A percentile compares a stretch with the other conserved stretches of the same genome.
Conservation (phyloP, 148 eudicot species). For the Fagopyrum tataricum region DNA sequence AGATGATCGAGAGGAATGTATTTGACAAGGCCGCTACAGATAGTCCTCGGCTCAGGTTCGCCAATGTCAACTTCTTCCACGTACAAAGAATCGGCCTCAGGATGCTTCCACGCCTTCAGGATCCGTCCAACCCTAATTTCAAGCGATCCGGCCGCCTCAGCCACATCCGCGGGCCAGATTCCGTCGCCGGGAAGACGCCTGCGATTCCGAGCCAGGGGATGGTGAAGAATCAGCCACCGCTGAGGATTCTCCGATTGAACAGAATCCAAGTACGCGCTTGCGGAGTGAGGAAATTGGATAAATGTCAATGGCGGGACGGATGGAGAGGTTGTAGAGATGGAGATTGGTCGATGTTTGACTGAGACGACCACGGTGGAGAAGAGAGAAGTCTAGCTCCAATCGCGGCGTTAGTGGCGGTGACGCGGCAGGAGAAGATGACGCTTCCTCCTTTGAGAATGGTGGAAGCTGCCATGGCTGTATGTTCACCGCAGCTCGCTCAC, state of each 20-base stretch:
- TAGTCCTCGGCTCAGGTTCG: conserved; percentile 58
- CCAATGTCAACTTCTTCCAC: conserved; percentile 93
- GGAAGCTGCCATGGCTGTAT: conserved; percentile 19
- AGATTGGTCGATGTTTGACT: conserved; percentile 7
- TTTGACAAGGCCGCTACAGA: conserved; percentile 93
- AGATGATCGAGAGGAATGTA: conserved; percentile 54
- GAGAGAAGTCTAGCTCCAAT: conserved; percentile 10
- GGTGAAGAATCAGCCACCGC: conserved; percentile 17
- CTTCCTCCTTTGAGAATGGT: conserved; percentile 25
- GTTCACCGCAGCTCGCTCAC: conserved; percentile 11
- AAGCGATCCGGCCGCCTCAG: conserved; percentile 42
- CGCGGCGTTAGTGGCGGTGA: conserved; percentile 11
- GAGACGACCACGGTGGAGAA: conserved; percentile 9
- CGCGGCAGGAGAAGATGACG: conserved; percentile 19
- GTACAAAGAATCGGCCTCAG: conserved; percentile 78
- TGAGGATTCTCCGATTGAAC: conserved; percentile 21
- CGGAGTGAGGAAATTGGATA: conserved; percentile 7
- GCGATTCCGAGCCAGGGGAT: background rate
- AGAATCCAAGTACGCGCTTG: conserved; percentile 20
- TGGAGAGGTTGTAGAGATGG: conserved; percentile 8
- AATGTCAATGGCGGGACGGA: conserved; percentile 5
- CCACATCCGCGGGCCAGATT: conserved; percentile 20
- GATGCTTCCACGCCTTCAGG: conserved; percentile 66
- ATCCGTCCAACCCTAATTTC: conserved; percentile 79
- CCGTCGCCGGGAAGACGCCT: conserved; percentile 7